phyloP scores from a whole-genome alignment of 2,329 filamentous ascomycete genomes.

The Ophiosphaerella herpotricha region DNA sequence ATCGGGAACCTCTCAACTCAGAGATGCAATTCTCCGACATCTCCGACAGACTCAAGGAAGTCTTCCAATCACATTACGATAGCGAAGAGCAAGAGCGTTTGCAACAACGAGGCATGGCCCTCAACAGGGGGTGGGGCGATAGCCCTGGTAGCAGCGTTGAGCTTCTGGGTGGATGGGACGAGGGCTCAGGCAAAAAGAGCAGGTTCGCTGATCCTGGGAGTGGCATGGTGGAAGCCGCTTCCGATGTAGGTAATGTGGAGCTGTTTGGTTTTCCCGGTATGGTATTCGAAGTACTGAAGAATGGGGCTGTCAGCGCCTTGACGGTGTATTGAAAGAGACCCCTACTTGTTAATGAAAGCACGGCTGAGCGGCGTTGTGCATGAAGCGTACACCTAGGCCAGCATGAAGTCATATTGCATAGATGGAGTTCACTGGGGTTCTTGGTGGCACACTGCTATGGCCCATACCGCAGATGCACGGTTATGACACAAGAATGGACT shows the following conservation, averaged over 20 bases:
- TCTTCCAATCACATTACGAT: conserved; percentile 71
- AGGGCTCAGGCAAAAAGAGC: conserved; percentile 51
- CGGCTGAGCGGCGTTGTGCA: too few relatives aligned
- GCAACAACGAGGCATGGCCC: conserved; percentile 71
- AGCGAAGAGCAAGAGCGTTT: conserved; percentile 59
- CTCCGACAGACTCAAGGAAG: conserved; percentile 67
- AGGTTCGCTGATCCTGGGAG: conserved; percentile 41
- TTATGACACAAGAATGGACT: too few relatives aligned
- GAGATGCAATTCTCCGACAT: conserved; percentile 68
- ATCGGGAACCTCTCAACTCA: conserved; percentile 63
- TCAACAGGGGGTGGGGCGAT: conserved; percentile 89
- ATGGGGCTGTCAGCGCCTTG: conserved; percentile 84
- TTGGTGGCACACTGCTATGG: too few relatives aligned
- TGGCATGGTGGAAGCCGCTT: conserved; percentile 50
- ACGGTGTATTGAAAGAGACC: conserved; percentile 72
- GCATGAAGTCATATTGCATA: too few relatives aligned
- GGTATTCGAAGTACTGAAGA: conserved; percentile 94
- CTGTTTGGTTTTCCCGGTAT: conserved; percentile 92
- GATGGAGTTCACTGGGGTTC: too few relatives aligned
- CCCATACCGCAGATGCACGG: too few relatives aligned
- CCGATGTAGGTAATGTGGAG: conserved; percentile 72
- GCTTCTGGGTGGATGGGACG: conserved; percentile 68
- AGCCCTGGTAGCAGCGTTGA: conserved; percentile 90
- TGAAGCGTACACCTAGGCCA: too few relatives aligned
- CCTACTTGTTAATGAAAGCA: not conserved